Base-by-base conservation (phyloP, 1,284 basidiomycete species). In the Tilletia caries region DNA sequence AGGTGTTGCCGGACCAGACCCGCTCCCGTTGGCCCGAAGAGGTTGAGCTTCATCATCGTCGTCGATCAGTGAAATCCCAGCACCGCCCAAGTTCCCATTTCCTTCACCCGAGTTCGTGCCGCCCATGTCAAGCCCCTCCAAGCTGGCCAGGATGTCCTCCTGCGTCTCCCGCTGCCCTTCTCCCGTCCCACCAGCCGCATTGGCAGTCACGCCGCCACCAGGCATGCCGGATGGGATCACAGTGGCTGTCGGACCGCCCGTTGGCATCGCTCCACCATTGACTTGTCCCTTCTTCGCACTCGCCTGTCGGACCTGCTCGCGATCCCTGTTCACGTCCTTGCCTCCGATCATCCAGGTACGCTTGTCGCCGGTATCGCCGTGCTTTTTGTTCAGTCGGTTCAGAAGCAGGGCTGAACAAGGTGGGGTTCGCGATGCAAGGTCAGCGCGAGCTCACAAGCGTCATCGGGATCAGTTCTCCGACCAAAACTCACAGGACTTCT, bases 321-420 rank as follows among this genome's bases (percentile, higher is more conserved):
- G 87, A 66, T 93, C 92, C 68, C 91, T 84, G 79, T 95, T 96
- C 60, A 91, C 89, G 74, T 95, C 92, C 84, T 92, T 93, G 34
- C 93, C 92, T 3, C 95, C 95, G 78, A 96, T 93, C 69, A 95
- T 86, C 95, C 95, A 98, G 1, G 92, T 95, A 64, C 94, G 87
- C 85, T 95, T 95, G 83, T 96, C 94, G 44, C 78, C 80, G 5
- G 80, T 81, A 78, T 94, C 91, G 3, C 90, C 91, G 50, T 92
- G 91, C 82, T 95, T 95, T 78, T 89, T 90, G 80, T 95, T 92
- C 50, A 98, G 85, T 46, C 93, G 88, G 70, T 88, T 91, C 50
- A 96, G 86, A 20, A 98, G 87, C 6, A 95, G 69, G 13, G 78
- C 70, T 71, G 60, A n/a, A n/a, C 20, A 23, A 29, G 27, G 25